These are phyloP conservation scores for Seiridium unicorne DNA, from an alignment of 2,329 filamentous ascomycete species.

Conservation along the genomic window DNA sequence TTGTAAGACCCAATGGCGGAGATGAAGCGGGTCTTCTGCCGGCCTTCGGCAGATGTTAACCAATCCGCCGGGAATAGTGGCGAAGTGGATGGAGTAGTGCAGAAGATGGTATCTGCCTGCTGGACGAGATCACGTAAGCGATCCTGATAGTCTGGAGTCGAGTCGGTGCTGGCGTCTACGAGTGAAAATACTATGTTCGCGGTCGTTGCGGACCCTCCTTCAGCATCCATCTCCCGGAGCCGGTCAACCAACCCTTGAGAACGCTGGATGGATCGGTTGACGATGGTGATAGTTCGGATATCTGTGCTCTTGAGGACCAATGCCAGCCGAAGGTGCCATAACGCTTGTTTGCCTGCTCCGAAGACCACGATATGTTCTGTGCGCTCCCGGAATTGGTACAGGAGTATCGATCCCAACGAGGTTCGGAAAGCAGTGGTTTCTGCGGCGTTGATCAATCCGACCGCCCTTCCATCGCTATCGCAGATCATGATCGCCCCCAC, in stretches of 20 bases:
- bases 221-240: no score
- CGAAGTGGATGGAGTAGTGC: not conserved
- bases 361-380: not conserved
- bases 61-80: not conserved
- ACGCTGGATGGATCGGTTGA: not conserved
- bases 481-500: not conserved
- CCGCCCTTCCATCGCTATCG: not conserved
- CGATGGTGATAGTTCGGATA: not conserved
- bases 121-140: not conserved
- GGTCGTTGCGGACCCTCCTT: no score
- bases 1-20: not conserved
- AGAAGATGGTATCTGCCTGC: not conserved
- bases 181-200: not conserved
- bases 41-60: not conserved
- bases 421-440: not conserved
- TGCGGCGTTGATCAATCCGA: slow-evolving; percentile 1
- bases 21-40: not conserved
- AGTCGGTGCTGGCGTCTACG: not conserved
- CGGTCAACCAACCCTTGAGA: not conserved
- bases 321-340: not conserved
- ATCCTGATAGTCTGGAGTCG: not conserved
- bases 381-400: not conserved
- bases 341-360: not conserved
- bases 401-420: not conserved
- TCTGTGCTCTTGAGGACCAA: not conserved